A percentile compares a stretch with the other conserved stretches of the same genome.
Evolutionary conservation across 2,329 filamentous ascomycete species (phyloP).

Genomic region (Leptographium radiaticola): DNA sequence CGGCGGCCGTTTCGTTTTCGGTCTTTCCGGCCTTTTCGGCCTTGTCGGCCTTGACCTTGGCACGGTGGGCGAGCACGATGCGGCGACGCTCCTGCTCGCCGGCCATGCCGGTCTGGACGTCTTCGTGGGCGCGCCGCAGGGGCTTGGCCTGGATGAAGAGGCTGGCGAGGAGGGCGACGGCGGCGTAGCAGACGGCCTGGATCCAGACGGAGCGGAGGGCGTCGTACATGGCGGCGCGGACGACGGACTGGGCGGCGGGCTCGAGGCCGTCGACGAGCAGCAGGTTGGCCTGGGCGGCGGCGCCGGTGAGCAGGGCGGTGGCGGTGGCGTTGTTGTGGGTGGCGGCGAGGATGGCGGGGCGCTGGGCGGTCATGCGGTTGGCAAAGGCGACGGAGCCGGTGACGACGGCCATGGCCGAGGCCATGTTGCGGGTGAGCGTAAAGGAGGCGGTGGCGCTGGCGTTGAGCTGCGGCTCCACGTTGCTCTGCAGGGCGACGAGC

Average conservation of each 20-base stretch:
- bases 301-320: conserved; percentile 6
- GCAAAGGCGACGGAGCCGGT: conserved; percentile 9
- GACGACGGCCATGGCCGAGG: conserved; percentile 10
- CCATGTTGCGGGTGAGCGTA: conserved; percentile 38
- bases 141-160: conserved; percentile 33
- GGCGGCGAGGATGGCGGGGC: conserved; percentile 3
- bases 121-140: conserved; percentile 40
- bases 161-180: conserved; percentile 31
- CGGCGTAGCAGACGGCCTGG: conserved; percentile 37
- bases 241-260: conserved; percentile 28
- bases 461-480: conserved; percentile 41
- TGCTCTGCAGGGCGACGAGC: conserved; percentile 46
- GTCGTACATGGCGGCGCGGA: conserved; percentile 32
- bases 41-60: conserved; percentile 1
- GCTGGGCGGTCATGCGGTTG: conserved; percentile 10
- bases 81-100: conserved; percentile 11
- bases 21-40: background rate
- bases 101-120: conserved; percentile 42
- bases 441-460: conserved; percentile 48
- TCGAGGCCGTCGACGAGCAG: conserved; percentile 36
- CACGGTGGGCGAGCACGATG: conserved; percentile 6
- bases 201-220: conserved; percentile 43
- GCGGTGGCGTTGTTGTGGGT: conserved; percentile 1
- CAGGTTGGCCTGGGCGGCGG: conserved; percentile 10
- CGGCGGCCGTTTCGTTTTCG: background rate